Percentiles rank a stretch among this genome's conserved stretches.
phyloP scores from a whole-genome alignment of 2,329 filamentous ascomycete genomes.

The Hypoxylon sp. region DNA sequence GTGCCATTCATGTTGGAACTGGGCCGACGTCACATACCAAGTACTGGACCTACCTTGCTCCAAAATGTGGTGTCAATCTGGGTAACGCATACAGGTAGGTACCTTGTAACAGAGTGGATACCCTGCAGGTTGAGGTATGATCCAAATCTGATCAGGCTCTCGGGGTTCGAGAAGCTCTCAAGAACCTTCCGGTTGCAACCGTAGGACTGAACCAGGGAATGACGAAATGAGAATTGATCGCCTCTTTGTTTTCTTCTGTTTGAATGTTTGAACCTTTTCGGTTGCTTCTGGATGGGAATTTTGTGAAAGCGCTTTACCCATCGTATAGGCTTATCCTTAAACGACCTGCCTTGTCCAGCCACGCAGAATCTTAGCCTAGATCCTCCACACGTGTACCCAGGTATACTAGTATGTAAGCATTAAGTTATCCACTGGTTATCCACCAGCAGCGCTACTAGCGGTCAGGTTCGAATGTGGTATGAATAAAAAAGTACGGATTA shows the following conservation, averaged over 20 bases:
- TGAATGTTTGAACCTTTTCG: background rate
- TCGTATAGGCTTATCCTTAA: background rate
- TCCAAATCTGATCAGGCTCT: conserved; percentile 10
- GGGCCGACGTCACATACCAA: conserved; percentile 8
- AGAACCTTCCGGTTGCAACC: conserved; percentile 12
- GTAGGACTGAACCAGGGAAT: background rate
- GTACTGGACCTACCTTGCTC: conserved; percentile 1
- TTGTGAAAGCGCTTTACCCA: background rate
- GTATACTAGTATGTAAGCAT: background rate
- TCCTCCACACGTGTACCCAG: background rate
- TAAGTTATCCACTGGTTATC: background rate
- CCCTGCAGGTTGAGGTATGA: background rate
- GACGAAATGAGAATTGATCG: conserved; percentile 1
- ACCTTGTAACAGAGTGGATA: background rate
- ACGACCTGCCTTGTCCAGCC: background rate
- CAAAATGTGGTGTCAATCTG: background rate
- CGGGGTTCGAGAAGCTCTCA: conserved; percentile 17
- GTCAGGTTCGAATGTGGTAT: conserved; percentile 7
- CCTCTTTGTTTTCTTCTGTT: background rate
- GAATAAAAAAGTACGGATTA: conserved; percentile 1
- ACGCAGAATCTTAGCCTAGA: background rate
- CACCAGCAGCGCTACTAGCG: background rate
- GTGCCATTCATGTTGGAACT: conserved; percentile 8
- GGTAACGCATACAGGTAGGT: background rate
- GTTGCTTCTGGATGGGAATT: background rate